Evolutionary conservation across 2,329 filamentous ascomycete species (phyloP), one percentile per base, ranked within the genome.

Genomic region (Pezicula neosporulosa): DNA sequence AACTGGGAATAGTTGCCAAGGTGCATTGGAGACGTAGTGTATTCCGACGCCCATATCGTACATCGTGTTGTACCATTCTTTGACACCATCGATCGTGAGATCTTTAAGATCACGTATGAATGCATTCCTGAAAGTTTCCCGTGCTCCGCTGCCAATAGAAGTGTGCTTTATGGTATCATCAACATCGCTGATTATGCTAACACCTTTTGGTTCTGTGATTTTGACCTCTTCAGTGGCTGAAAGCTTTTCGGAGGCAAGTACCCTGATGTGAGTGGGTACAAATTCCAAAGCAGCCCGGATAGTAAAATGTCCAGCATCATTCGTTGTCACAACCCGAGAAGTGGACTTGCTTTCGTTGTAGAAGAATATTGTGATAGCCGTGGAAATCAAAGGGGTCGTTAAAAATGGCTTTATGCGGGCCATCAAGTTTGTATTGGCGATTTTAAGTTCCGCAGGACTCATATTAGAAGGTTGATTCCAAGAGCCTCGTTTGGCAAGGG

Each of bases 1-100:
- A 2, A 97, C 83, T 0, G 94, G 94, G 62, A 90, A 99, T 6
- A 99, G 78, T 67, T 99, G 95, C 95, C 95, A 99, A 0, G 94
- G 94, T 47, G 93, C 96, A 70, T 99, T 99, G n/a, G 94, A 99
- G 58, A 96, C 95, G 68, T 99, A 99, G 66, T 99, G 95, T 48
- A 99, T 80, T 61, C 85, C 83, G 21, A 97, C 93, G 16, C 92
- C 91, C 72, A 93, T 83, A 18, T 84, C 77, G 37, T 87, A 80
- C 71, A 99, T 78, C 18, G 77, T 77, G 35, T 77, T 83, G 66
- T 97, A 99, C 93, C 94, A 97, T 56, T 95, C 90, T 52, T 77
- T 82, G 18, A 97, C 92, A 2, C 94, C 94, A 15, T 91, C 86
- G 19, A 99, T 84, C 0, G 85, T 90, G 43, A 97, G 76, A 54